Conservation (phyloP, 257 asterid genomes). For the Ocimum tenuiflorum region DNA sequence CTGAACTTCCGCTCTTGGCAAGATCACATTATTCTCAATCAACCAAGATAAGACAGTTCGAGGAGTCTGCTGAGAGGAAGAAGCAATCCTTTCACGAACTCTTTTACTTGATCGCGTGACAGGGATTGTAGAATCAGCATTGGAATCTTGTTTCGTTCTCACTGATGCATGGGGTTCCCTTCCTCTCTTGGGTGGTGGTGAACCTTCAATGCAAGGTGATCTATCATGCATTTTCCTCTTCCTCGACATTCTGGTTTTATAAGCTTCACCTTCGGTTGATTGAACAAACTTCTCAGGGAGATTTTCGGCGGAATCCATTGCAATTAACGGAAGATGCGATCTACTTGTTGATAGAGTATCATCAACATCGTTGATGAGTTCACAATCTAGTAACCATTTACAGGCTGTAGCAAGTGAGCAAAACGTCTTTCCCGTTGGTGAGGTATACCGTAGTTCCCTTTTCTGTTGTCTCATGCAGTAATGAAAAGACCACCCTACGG, state of each 20-base stretch:
- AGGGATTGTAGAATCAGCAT: conserved; percentile 24
- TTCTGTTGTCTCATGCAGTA: neutral
- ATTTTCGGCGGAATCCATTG: conserved; percentile 12
- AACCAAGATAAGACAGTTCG: conserved; percentile 66
- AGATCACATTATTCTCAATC: conserved; percentile 60
- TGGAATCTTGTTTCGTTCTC: conserved; percentile 20
- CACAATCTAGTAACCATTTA: conserved; percentile 23
- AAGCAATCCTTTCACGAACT: conserved; percentile 33
- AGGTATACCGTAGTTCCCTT: conserved; percentile 34
- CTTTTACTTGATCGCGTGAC: conserved; percentile 47
- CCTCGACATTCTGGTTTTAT: conserved; percentile 16
- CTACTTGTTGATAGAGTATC: conserved; percentile 11
- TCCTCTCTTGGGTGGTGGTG: conserved; percentile 25
- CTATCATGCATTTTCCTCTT: conserved; percentile 30
- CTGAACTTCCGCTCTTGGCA: conserved; percentile 58
- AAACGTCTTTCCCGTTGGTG: conserved; percentile 46
- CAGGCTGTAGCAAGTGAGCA: conserved; percentile 55
- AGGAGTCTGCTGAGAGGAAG: conserved; percentile 49
- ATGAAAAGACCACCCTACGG: conserved; percentile 58
- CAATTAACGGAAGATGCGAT: conserved; percentile 24
- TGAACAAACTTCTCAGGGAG: conserved; percentile 21
- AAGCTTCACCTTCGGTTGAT: conserved; percentile 18
- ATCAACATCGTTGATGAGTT: conserved; percentile 13
- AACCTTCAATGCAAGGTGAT: conserved; percentile 17
- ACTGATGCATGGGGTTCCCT: conserved; percentile 21